phyloP scores from a whole-genome alignment of 768 basidiomycete species.

The Baorangia bicolor region DNA sequence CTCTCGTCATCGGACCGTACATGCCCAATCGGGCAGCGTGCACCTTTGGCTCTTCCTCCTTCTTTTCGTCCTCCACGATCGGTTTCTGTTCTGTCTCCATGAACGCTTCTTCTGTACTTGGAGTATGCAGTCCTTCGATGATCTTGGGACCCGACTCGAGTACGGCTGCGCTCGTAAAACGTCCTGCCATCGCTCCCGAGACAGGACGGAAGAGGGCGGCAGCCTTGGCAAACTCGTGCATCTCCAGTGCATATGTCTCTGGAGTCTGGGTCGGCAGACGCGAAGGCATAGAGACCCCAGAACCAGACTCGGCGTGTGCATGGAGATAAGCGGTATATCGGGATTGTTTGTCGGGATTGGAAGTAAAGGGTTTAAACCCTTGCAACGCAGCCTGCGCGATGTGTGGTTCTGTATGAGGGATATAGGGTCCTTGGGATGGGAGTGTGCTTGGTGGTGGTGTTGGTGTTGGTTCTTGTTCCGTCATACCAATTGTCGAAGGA shows the following conservation, averaged over 20 bases:
- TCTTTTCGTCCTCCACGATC: constrained; percentile 39
- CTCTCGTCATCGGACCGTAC: constrained; percentile 87
- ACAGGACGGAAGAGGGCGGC: constrained; percentile 91
- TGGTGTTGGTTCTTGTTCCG: constrained; percentile 23
- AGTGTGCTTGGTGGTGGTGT: constrained; percentile 13
- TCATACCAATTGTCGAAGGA: constrained; percentile 29
- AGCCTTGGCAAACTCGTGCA: constrained; percentile 82
- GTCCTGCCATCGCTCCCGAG: constrained; percentile 86
- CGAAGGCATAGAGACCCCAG: constrained; percentile 46
- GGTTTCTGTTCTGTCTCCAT: constrained; percentile 45
- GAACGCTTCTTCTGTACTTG: constrained; percentile 35
- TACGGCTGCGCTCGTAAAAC: constrained; percentile 83
- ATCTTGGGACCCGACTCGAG: constrained; percentile 64
- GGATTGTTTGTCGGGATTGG: constrained; percentile 74
- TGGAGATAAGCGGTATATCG: constrained; percentile 83
- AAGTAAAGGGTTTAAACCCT: constrained; percentile 88
- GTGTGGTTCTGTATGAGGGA: constrained; percentile 69
- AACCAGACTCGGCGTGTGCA: constrained; percentile 57
- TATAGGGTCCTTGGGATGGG: constrained; percentile 35
- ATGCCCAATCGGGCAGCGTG: constrained; percentile 84
- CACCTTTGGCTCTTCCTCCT: constrained; percentile 72
- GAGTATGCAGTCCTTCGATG: constrained; percentile 68
- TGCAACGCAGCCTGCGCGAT: constrained; percentile 82
- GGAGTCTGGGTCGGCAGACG: constrained; percentile 56
- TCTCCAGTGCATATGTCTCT: constrained; percentile 77